Base-by-base conservation (phyloP, 345 rosid species). In the Eucalyptus grandis region DNA sequence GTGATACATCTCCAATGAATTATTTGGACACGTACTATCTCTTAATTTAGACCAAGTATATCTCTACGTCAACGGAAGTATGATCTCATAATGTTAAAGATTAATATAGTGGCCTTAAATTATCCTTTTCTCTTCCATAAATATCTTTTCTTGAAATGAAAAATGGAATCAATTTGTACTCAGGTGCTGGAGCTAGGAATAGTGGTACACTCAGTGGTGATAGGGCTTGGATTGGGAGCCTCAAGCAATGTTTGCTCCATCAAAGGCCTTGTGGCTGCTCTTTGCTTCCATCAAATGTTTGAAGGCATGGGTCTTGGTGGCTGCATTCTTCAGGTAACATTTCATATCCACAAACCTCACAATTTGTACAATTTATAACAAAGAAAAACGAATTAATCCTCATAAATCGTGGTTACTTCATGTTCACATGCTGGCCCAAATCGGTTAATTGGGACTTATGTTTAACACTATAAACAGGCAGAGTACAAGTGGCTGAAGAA, bases 281-380 rank as follows among this genome's bases (percentile, higher is more conserved):
- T 96, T 72, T 91, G 95, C 44, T 96, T 96, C 86, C 98, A 96
- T 86, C 98, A 96, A 62, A 93, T 94, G 91, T 96, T 94, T 53
- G 98, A 95, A 89, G 98, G 97, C 77, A 95, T 96, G 93, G 97
- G 96, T n/a, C 95, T 96, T 11, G 98, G 99, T 3, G 96, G 97
- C 5, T 95, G 96, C 91, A 94, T 96, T 60, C 49, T 92, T 7
- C 97, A 95, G 94, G 96, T 93, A 65, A 65, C 77, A 60, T 37
- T 40, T 31, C 6, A 37, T 65, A n/a, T n/a, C 40, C 77, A 7
- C 40, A n/a, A n/a, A 14, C 77, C 77, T n/a, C 77, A 65, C 34
- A n/a, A n/a, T n/a, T n/a, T n/a, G 34, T 65, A 65, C 40, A 65
- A n/a, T n/a, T 65, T n/a, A 65, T n/a, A n/a, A 65, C 77, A 4